Evolutionary conservation across 345 rosid genomes (phyloP).

Genomic region (Acer yangbiense): DNA sequence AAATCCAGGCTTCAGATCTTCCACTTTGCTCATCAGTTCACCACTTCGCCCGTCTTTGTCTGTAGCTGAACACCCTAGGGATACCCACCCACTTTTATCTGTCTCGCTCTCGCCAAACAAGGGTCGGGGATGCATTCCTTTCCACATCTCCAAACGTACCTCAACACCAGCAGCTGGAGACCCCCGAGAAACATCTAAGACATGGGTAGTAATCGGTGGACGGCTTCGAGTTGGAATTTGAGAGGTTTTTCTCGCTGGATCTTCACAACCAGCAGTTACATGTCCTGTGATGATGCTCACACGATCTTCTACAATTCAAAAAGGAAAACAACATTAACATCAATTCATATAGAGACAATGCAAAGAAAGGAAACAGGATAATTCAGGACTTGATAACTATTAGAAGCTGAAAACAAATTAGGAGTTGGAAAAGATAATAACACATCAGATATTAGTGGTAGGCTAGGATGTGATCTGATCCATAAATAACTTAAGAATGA

Average conservation of each 20-base stretch:
- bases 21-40: conserved; percentile 62
- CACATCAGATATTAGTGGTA: not conserved
- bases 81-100: conserved; percentile 50
- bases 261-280: conserved; percentile 48
- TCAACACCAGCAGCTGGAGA: conserved; percentile 81
- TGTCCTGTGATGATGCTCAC: conserved; percentile 74
- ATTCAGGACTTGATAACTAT: not conserved
- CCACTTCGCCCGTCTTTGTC: conserved; percentile 88
- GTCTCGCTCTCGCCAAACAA: conserved; percentile 40
- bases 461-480: not conserved
- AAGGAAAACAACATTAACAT: conserved; percentile 9
- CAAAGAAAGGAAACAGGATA: not conserved
- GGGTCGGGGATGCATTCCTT: conserved; percentile 43
- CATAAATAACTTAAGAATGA: not conserved
- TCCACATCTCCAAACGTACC: conserved; percentile 74
- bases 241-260: conserved; percentile 35
- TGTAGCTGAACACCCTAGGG: conserved; percentile 67
- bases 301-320: conserved; percentile 60
- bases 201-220: conserved; percentile 92
- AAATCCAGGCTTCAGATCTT: conserved; percentile 70
- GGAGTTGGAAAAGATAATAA: not conserved
- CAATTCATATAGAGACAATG: not conserved
- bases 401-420: not conserved
- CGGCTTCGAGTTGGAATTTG: conserved; percentile 55
- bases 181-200: conserved; percentile 84